Percentiles rank a stretch among this genome's conserved stretches.
Conservation (phyloP, 352 stramenopile genomes). For the Stramenopiles sp. region DNA sequence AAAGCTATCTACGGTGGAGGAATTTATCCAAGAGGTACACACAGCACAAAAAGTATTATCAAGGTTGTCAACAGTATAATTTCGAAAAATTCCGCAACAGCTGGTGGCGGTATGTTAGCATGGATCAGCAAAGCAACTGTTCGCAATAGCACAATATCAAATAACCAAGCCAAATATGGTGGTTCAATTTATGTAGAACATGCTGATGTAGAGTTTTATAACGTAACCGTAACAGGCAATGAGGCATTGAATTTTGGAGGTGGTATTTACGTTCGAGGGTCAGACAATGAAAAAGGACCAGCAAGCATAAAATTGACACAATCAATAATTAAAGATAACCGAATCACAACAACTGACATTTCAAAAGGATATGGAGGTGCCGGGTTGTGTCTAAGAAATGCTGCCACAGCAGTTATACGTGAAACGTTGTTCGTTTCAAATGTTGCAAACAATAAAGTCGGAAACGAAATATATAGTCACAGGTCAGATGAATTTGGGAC, state of each 20-base stretch:
- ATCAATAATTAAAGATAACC: too few species aligned
- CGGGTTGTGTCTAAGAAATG: too few species aligned
- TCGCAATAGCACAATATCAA: neutral
- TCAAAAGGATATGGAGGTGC: too few species aligned
- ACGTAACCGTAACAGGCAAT: neutral
- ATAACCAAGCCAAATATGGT: neutral
- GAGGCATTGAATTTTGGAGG: neutral
- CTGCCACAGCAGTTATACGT: neutral
- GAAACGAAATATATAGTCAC: neutral
- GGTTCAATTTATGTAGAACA: neutral
- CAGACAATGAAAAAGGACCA: too few species aligned
- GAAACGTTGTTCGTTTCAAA: neutral
- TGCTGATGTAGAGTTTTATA: neutral
- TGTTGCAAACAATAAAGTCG: neutral
- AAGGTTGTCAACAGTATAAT: neutral
- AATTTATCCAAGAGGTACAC: neutral
- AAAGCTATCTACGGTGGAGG: neutral
- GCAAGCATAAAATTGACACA: too few species aligned
- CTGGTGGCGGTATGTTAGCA: neutral
- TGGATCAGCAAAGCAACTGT: neutral
- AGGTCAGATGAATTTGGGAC: neutral
- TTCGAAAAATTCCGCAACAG: neutral
- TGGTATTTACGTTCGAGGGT: neutral
- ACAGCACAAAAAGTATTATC: neutral
- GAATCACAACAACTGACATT: too few species aligned